Conservation (phyloP, 23 red algal genomes). For the Agarophyton chilense region DNA sequence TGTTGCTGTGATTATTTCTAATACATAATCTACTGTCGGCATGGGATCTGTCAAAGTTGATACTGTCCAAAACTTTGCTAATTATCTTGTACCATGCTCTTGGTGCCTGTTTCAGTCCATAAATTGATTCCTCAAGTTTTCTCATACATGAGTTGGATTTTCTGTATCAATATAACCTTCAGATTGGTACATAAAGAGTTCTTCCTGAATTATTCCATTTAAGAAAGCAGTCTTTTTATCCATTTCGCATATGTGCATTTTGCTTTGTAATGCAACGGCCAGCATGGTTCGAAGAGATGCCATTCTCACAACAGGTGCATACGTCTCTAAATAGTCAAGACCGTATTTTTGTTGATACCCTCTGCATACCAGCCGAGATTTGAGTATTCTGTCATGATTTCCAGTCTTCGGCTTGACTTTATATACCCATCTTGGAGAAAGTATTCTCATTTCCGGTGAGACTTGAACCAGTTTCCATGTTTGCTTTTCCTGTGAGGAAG, state of each 20-base stretch:
- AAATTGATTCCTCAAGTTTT: too few species aligned
- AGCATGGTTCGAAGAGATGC: background rate
- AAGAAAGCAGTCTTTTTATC: conserved; percentile 57
- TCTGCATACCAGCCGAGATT: background rate
- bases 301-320: background rate
- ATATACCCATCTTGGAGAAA: too few species aligned
- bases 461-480: too few species aligned
- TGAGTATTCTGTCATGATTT: background rate
- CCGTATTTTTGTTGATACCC: conserved; percentile 8
- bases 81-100: too few species aligned
- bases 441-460: too few species aligned
- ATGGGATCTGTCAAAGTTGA: too few species aligned
- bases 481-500: too few species aligned
- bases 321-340: background rate
- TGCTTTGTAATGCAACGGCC: background rate
- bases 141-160: background rate
- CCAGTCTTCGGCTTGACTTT: background rate
- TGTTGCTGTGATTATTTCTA: too few species aligned
- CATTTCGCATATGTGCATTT: background rate
- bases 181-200: conserved; percentile 51
- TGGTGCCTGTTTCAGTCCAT: too few species aligned
- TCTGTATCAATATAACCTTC: conserved; percentile 6
- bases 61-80: too few species aligned
- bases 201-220: conserved; percentile 42
- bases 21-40: too few species aligned